These are phyloP conservation scores for Mollisia scopiformis DNA, from an alignment of 2,329 filamentous ascomycete genomes.

Conservation along the genomic window DNA sequence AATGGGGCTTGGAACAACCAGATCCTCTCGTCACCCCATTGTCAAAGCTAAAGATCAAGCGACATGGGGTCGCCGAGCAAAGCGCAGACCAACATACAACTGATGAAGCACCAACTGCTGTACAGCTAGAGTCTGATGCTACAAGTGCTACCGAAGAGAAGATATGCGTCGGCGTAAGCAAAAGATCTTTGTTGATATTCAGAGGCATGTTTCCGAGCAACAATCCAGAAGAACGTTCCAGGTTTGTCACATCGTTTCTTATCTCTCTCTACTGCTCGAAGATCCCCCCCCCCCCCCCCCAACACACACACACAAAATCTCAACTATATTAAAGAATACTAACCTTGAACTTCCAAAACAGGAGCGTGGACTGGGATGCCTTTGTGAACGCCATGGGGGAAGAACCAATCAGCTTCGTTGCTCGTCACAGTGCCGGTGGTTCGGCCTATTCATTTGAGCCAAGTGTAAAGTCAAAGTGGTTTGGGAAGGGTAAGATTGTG, in stretches of 20 bases:
- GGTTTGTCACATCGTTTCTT: neutral
- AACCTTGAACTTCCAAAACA: neutral
- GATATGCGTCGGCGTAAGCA: neutral
- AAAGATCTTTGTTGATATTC: neutral
- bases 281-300: no score
- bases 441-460: slow-evolving; percentile 7
- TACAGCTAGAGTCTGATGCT: no score
- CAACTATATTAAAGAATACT: neutral
- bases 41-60: neutral
- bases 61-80: neutral
- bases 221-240: neutral
- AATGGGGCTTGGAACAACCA: neutral
- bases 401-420: slow-evolving; percentile 5
- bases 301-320: no score
- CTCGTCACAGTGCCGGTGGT: neutral
- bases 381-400: slow-evolving; percentile 11
- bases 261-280: neutral
- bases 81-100: no score
- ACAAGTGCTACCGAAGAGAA: no score
- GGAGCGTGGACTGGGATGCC: slow-evolving; percentile 6
- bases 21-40: neutral
- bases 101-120: no score
- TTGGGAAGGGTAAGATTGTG: slow-evolving; percentile 10
- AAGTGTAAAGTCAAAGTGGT: slow-evolving; percentile 3
- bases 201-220: neutral